Base-by-base conservation (phyloP, 1,284 basidiomycete species). In the Xerocomus nothofagi region DNA sequence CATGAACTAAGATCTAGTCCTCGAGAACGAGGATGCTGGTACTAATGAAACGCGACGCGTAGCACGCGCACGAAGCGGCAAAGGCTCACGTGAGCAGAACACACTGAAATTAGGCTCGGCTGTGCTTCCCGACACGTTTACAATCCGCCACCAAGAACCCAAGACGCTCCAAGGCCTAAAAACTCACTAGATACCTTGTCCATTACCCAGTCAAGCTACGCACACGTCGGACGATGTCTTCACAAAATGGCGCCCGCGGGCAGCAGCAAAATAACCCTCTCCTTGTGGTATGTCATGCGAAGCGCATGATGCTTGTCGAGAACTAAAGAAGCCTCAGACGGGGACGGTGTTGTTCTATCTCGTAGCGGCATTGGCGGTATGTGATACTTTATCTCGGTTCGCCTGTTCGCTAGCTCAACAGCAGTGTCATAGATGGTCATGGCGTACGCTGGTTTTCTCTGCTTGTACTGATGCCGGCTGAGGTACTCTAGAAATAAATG, bases 281-380 rank as follows among this genome's bases (percentile, higher is more conserved):
- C 40, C 66, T 69, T 12, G 68, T 66, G 32, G 65, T 66, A 60
- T 50, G 65, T 61, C 37, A 24, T 47, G 32, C 39, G 14, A 8
- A 29, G 14, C 29, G 21, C 33, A 45, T 41, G 36, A 36, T 45
- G 7, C 17, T 31, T 31, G 18, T 51, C 20, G 15, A 37, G 5
- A 23, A 31, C 50, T 52, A 24, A 65, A 43, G 36, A 20, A 26
- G 30, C 7, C 18, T 50, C 60, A 88, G 86, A 75, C 67, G 36
- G 83, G 77, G 30, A 87, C 87, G 5, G 85, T 89, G 9, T 65
- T 75, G 24, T 91, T 91, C 70, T 91, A 91, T 63, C 76, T 91
- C 39, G 79, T 90, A n/a, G 88, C 88, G 47, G 88, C 89, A 20
- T 70, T 92, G 44, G 78, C 88, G 62, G 89, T 92, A 71, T 60